Evolutionary conservation across 768 basidiomycete genomes (phyloP).

Genomic region (Hebeloma cylindrosporum): DNA sequence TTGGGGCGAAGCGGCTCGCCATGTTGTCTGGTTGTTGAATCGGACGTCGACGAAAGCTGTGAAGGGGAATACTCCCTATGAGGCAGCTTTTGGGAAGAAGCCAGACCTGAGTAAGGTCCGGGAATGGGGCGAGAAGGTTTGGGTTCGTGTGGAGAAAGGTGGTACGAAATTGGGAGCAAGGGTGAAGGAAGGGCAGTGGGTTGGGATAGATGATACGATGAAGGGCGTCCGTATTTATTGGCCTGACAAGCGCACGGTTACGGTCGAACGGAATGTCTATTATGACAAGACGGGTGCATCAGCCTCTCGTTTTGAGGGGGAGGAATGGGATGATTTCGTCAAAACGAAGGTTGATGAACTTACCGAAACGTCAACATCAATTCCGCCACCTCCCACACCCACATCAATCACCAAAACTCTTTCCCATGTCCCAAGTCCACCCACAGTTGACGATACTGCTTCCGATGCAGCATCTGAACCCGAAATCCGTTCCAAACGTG

Average conservation of each 20-base stretch:
- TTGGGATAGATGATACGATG: slow-evolving; percentile 32
- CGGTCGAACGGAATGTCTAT: slow-evolving; percentile 30
- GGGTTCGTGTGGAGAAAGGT: slow-evolving; percentile 26
- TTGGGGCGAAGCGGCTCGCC: slow-evolving; percentile 36
- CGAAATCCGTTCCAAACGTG: slow-evolving; percentile 5
- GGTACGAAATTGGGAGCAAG: slow-evolving; percentile 18
- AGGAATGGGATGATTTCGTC: slow-evolving; percentile 22
- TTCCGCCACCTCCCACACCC: neutral
- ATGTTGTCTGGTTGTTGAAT: slow-evolving; percentile 37
- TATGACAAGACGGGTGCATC: slow-evolving; percentile 15
- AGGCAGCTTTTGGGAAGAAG: slow-evolving; percentile 20
- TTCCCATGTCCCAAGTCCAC: neutral
- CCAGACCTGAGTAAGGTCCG: slow-evolving; percentile 28
- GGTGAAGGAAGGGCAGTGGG: slow-evolving; percentile 29
- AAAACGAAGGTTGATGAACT: slow-evolving; percentile 7
- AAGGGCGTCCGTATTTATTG: slow-evolving; percentile 35
- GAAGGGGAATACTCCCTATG: slow-evolving; percentile 24
- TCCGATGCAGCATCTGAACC: slow-evolving; percentile 1
- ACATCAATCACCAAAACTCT: neutral
- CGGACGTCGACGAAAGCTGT: slow-evolving; percentile 26
- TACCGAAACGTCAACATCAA: neutral
- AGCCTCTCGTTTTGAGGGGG: slow-evolving; percentile 25
- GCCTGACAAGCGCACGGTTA: slow-evolving; percentile 27
- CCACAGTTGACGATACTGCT: neutral
- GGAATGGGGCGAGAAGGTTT: slow-evolving; percentile 34